These are phyloP conservation scores for Mortierella sp. DNA, from an alignment of 371 early-diverging fungal genomes.

Conservation along the genomic window DNA sequence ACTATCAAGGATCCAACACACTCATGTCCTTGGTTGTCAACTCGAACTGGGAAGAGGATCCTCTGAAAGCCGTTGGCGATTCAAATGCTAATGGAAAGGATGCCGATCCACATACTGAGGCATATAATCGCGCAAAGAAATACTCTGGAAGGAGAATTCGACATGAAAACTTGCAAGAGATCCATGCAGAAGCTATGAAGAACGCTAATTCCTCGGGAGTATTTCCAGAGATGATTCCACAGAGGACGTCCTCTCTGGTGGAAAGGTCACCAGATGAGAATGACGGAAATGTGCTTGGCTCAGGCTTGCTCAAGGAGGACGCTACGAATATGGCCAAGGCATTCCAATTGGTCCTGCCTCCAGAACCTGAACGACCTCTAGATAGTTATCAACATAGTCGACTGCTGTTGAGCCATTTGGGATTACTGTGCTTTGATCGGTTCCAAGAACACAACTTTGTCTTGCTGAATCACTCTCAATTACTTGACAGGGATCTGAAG, in stretches of 20 bases:
- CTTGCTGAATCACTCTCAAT: constrained; percentile 74
- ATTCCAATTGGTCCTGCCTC: constrained; percentile 65
- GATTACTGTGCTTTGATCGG: constrained; percentile 78
- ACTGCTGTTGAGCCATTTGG: constrained; percentile 79
- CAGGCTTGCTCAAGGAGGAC: constrained; percentile 32
- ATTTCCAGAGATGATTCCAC: neutral
- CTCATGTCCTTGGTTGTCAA: constrained; percentile 53
- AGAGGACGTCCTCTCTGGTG: neutral
- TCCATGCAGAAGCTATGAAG: constrained; percentile 4
- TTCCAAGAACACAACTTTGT: constrained; percentile 80
- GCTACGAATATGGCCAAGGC: constrained; percentile 69
- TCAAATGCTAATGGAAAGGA: neutral
- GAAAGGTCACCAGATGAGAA: neutral
- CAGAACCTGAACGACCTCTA: constrained; percentile 65
- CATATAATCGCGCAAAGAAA: constrained; percentile 9
- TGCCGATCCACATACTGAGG: constrained; percentile 6
- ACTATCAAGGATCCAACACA: constrained; percentile 60
- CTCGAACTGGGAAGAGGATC: constrained; percentile 20
- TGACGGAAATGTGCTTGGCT: neutral
- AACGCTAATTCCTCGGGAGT: neutral
- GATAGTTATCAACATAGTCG: constrained; percentile 77
- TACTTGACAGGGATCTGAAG: constrained; percentile 79
- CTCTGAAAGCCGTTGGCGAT: neutral
- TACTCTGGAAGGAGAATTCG: constrained; percentile 14
- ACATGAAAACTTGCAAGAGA: constrained; percentile 17